phyloP scores from a whole-genome alignment of 2,329 filamentous ascomycete species.

The Cordyceps tenuipes region DNA sequence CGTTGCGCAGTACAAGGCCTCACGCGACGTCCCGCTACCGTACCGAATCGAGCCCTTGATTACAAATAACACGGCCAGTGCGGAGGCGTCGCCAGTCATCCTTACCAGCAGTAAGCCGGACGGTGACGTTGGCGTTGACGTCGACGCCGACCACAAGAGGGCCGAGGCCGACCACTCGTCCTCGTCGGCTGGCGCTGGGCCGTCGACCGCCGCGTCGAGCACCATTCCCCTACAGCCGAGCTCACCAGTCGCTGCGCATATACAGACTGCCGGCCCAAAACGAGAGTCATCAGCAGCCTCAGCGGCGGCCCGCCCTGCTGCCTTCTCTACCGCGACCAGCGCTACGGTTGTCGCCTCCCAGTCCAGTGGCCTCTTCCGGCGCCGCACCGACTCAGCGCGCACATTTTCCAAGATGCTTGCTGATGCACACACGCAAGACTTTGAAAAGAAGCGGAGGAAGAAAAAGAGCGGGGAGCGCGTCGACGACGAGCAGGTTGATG shows the following conservation, averaged over 20 bases:
- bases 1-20: conserved; percentile 82
- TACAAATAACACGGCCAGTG: conserved; percentile 32
- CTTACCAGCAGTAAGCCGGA: conserved; percentile 16
- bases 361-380: conserved; percentile 19
- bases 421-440: conserved; percentile 82
- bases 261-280: neutral
- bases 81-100: conserved; percentile 20
- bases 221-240: neutral
- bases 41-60: conserved; percentile 54
- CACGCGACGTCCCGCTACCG: conserved; percentile 76
- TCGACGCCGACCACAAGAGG: neutral
- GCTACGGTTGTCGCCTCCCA: conserved; percentile 17
- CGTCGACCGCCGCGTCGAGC: neutral
- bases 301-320: neutral
- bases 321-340: conserved; percentile 12
- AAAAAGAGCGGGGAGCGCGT: neutral
- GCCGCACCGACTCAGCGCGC: conserved; percentile 26
- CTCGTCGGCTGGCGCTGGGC: neutral
- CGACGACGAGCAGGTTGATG: conserved; percentile 1
- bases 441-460: conserved; percentile 62
- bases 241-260: neutral
- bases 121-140: neutral
- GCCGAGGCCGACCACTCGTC: neutral
- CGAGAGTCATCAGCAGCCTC: neutral
- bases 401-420: conserved; percentile 60